Evolutionary conservation across 768 basidiomycete species (phyloP).

Genomic region (Suillus discolor): DNA sequence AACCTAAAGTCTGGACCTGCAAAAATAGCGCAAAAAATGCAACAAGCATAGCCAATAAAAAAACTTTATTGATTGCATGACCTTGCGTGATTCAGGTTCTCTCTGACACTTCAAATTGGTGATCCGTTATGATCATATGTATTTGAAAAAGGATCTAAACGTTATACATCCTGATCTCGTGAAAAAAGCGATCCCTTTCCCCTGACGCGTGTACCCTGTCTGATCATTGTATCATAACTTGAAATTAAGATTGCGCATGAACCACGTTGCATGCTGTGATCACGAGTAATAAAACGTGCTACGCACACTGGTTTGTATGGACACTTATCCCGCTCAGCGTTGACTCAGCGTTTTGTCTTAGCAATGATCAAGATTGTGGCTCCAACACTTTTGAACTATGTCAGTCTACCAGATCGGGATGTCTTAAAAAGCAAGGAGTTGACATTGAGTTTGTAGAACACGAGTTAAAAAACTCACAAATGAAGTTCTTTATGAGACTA

Average conservation of each 20-base stretch:
- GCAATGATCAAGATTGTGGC: neutral
- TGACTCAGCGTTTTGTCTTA: neutral
- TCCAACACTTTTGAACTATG: neutral
- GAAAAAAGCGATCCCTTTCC: neutral
- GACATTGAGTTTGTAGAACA: neutral
- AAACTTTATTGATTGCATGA: neutral
- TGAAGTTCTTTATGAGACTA: neutral
- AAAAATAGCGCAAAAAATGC: neutral
- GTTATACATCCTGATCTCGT: neutral
- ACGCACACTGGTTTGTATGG: neutral
- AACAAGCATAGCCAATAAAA: neutral
- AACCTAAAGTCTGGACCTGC: neutral
- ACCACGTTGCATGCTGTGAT: neutral
- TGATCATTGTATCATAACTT: neutral
- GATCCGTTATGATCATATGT: neutral
- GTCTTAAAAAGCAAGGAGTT: neutral
- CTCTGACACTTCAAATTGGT: neutral
- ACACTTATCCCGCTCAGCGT: neutral
- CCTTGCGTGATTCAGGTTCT: neutral
- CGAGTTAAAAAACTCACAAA: neutral
- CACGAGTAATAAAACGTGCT: neutral
- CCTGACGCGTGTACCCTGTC: neutral
- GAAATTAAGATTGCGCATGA: neutral
- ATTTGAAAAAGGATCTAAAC: neutral
- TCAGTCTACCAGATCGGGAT: neutral